phyloP scores from a whole-genome alignment of 768 basidiomycete genomes.

The Pholiota microspora region DNA sequence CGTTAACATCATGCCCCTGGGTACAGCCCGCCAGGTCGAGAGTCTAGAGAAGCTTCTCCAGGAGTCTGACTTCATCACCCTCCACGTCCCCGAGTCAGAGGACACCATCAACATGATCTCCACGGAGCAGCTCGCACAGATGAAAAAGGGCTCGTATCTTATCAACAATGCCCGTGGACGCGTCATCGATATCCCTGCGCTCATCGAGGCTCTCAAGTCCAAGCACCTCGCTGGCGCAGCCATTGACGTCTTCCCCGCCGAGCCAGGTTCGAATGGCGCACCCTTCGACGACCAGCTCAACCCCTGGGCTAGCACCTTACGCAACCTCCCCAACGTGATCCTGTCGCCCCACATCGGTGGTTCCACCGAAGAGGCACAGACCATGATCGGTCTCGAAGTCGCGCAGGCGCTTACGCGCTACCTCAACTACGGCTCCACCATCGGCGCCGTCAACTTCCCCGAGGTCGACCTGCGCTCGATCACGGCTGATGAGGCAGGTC shows the following conservation, averaged over 20 bases:
- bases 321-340: conserved; percentile 84
- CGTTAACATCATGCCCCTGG: conserved; percentile 96
- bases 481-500: conserved; percentile 72
- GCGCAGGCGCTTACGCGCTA: conserved; percentile 82
- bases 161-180: conserved; percentile 97
- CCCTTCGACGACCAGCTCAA: conserved; percentile 90
- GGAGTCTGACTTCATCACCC: conserved; percentile 89
- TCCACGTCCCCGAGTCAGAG: conserved; percentile 95
- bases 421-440: conserved; percentile 86
- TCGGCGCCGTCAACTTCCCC: conserved; percentile 98
- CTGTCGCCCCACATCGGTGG: conserved; percentile 99
- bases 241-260: conserved; percentile 92
- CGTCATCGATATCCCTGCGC: conserved; percentile 93
- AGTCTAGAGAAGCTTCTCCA: conserved; percentile 69
- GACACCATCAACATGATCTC: conserved; percentile 97
- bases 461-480: conserved; percentile 96
- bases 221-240: conserved; percentile 87
- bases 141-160: conserved; percentile 95
- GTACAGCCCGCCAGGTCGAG: conserved; percentile 88
- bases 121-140: conserved; percentile 68
- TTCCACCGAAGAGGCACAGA: conserved; percentile 97
- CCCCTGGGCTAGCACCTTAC: conserved; percentile 74
- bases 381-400: conserved; percentile 96
- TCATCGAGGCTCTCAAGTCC: conserved; percentile 78
- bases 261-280: conserved; percentile 89